A percentile compares a stretch with the other conserved stretches of the same genome.
Evolutionary conservation across 2,329 filamentous ascomycete genomes (phyloP).

Genomic region (Chaetomium olivaceum): DNA sequence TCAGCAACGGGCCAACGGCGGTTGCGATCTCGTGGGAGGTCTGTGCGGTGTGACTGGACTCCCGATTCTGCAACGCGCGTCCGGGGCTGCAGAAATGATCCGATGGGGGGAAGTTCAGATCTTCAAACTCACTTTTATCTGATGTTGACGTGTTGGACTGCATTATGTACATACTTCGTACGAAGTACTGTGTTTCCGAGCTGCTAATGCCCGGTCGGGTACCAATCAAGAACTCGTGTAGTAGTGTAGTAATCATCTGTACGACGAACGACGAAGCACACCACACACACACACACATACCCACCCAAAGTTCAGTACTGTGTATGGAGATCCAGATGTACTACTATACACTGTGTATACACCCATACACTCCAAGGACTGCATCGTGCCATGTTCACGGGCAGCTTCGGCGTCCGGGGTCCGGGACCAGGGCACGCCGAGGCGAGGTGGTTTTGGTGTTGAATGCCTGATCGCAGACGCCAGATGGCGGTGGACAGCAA

Average conservation of each 20-base stretch:
- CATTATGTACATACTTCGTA: not conserved
- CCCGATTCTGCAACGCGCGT: not conserved
- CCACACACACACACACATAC: too few species aligned
- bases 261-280: too few species aligned
- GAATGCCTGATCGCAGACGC: not conserved
- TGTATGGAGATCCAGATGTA: not conserved
- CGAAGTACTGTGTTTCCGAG: not conserved
- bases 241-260: too few species aligned
- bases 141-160: not conserved
- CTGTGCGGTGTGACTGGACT: conserved; percentile 1
- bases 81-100: not conserved
- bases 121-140: not conserved
- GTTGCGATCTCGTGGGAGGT: not conserved
- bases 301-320: too few species aligned
- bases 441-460: not conserved
- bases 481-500: conserved; percentile 5
- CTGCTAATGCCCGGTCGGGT: not conserved
- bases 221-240: not conserved
- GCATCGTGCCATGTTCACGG: too few species aligned
- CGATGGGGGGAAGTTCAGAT: not conserved
- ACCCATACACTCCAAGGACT: too few species aligned
- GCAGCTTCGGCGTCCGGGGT: not conserved
- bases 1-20: not conserved
- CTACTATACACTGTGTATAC: not conserved
- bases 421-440: not conserved